Evolutionary conservation across 768 basidiomycete genomes (phyloP).

Genomic region (Tricholoma flavovirens): DNA sequence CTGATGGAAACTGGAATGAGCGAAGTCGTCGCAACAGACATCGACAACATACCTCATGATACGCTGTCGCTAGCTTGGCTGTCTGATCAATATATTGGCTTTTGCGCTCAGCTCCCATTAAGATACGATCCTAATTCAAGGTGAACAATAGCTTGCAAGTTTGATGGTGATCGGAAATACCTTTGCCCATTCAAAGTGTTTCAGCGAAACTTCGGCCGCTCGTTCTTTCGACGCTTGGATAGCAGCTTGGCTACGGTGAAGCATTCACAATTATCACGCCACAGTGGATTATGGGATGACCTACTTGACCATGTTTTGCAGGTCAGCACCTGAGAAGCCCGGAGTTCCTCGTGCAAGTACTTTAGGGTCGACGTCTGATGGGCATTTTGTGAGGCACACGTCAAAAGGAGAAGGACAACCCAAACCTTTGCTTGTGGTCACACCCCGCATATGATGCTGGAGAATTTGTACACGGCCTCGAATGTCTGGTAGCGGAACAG

Average conservation of each 20-base stretch:
- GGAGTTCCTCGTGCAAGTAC: constrained; percentile 90
- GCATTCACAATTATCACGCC: constrained; percentile 5
- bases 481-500: constrained; percentile 92
- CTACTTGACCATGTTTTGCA: constrained; percentile 96
- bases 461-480: constrained; percentile 92
- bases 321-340: constrained; percentile 94
- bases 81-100: constrained; percentile 85
- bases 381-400: constrained; percentile 8
- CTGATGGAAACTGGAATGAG: constrained; percentile 26
- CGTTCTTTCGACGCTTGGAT: constrained; percentile 90
- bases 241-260: constrained; percentile 65
- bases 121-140: constrained; percentile 68
- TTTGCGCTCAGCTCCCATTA: constrained; percentile 95
- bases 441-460: constrained; percentile 82
- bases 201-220: constrained; percentile 61
- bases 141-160: not conserved
- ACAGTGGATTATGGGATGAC: constrained; percentile 19
- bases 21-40: not conserved
- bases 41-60: constrained; percentile 69
- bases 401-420: constrained; percentile 2
- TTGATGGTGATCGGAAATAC: constrained; percentile 28
- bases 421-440: constrained; percentile 51
- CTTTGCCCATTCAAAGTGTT: constrained; percentile 98
- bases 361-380: constrained; percentile 72
- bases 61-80: constrained; percentile 85